Evolutionary conservation across 1,139 yeast genomes (phyloP).

Genomic region (Yarrowia galli): DNA sequence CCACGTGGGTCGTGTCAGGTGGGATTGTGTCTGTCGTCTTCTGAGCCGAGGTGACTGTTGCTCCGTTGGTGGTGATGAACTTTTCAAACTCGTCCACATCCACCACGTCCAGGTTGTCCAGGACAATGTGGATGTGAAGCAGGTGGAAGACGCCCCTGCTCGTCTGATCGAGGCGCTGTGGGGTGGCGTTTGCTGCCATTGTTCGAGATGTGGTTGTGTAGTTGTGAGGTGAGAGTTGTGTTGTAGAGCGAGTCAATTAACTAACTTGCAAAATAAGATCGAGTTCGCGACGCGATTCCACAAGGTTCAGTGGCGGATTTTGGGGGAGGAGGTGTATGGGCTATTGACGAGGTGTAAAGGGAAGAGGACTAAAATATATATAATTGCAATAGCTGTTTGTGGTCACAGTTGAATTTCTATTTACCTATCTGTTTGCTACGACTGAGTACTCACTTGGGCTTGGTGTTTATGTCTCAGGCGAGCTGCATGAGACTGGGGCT

Average conservation of each 20-base stretch:
- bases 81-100: slow-evolving; percentile 36
- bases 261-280: slow-evolving; percentile 12
- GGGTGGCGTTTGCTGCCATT: slow-evolving; percentile 1
- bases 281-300: slow-evolving; percentile 29
- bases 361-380: not conserved
- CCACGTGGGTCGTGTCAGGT: slow-evolving; percentile 23
- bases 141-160: slow-evolving; percentile 21
- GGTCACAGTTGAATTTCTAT: no score
- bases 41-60: slow-evolving; percentile 14
- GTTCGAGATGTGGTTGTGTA: not conserved
- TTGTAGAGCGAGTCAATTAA: slow-evolving; percentile 2
- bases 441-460: no score
- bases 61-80: slow-evolving; percentile 40
- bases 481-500: no score
- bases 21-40: slow-evolving; percentile 33
- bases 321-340: not conserved
- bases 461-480: no score
- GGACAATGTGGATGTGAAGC: slow-evolving; percentile 32
- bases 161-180: slow-evolving; percentile 23
- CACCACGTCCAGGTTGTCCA: slow-evolving; percentile 37
- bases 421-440: not conserved
- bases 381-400: not conserved
- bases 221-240: slow-evolving; percentile 1
- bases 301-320: slow-evolving; percentile 15
- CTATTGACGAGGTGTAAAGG: not conserved